These are phyloP conservation scores for Salisapilia sapeloensis DNA, from an alignment of 352 stramenopile genomes.

Conservation along the genomic window DNA sequence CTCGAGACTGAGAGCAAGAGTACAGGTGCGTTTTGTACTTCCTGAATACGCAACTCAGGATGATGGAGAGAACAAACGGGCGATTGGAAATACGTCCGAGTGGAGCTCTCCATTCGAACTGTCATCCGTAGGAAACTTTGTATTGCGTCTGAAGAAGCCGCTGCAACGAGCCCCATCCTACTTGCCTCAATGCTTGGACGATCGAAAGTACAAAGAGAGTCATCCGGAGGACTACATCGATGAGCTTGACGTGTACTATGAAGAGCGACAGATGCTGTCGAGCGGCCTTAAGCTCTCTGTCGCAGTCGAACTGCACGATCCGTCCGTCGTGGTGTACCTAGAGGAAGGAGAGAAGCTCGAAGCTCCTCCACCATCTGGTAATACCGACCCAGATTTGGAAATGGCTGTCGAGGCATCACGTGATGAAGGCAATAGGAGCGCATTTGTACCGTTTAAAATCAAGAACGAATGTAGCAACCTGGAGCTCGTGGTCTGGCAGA, in stretches of 20 bases:
- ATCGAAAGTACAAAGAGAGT: constrained; percentile 11
- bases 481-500: constrained; percentile 67
- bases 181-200: constrained; percentile 26
- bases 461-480: constrained; percentile 73
- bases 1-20: constrained; percentile 30
- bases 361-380: constrained; percentile 2
- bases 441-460: constrained; percentile 60
- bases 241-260: constrained; percentile 8
- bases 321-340: constrained; percentile 48
- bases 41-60: no score
- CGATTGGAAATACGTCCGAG: constrained; percentile 16
- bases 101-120: constrained; percentile 71
- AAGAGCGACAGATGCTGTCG: constrained; percentile 12
- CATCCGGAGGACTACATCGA: constrained; percentile 19
- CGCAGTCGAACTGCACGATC: constrained; percentile 61
- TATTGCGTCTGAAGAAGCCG: constrained; percentile 49
- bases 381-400: not conserved
- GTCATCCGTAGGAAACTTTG: constrained; percentile 63
- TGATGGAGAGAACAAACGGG: not conserved
- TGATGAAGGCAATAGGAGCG: constrained; percentile 29
- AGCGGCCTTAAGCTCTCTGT: constrained; percentile 48
- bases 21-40: constrained; percentile 69
- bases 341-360: constrained; percentile 17
- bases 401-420: no score
- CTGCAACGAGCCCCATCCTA: constrained; percentile 18